A percentile compares a stretch with the other conserved stretches of the same genome.
Conservation (phyloP, 495 filamentous ascomycete species). For the Penicillium lagena region DNA sequence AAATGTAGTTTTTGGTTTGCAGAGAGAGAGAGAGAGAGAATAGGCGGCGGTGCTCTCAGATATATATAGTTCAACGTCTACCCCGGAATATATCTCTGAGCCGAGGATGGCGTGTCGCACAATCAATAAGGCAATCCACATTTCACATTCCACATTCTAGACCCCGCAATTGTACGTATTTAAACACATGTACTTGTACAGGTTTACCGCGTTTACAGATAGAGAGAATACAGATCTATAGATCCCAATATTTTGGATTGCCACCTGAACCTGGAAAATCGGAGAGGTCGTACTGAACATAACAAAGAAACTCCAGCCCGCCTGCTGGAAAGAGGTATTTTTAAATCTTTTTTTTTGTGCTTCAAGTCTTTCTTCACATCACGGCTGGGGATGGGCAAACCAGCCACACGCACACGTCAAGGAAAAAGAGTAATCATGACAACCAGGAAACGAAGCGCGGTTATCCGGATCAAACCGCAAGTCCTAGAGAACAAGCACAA, state of each 20-base stretch:
- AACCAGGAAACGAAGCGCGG: slow-evolving; percentile 29
- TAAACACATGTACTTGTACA: no score
- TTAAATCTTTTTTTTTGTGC: slow-evolving; percentile 36
- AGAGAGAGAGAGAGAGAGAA: no score
- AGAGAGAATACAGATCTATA: background rate
- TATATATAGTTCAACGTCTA: background rate
- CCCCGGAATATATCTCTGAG: no score
- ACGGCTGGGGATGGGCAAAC: slow-evolving; percentile 32
- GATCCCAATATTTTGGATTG: slow-evolving; percentile 28
- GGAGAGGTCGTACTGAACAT: slow-evolving; percentile 40
- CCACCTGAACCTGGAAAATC: slow-evolving; percentile 34
- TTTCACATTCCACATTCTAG: background rate
- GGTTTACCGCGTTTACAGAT: no score
- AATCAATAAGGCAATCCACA: background rate
- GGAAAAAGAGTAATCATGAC: slow-evolving; percentile 18
- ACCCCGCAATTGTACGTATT: no score
- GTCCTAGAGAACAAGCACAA: slow-evolving; percentile 23
- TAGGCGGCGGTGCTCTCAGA: background rate
- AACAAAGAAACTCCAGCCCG: slow-evolving; percentile 29
- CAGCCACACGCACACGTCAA: slow-evolving; percentile 19
- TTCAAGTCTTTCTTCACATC: slow-evolving; percentile 30
- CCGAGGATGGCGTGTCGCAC: no score
- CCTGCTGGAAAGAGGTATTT: slow-evolving; percentile 34
- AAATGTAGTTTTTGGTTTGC: background rate
- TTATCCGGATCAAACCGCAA: slow-evolving; percentile 30